Percentiles rank a stretch among this genome's conserved stretches.
These are phyloP conservation scores for Coniochaeta sp. DNA, from an alignment of 2,329 filamentous ascomycete species.

Conservation along the genomic window DNA sequence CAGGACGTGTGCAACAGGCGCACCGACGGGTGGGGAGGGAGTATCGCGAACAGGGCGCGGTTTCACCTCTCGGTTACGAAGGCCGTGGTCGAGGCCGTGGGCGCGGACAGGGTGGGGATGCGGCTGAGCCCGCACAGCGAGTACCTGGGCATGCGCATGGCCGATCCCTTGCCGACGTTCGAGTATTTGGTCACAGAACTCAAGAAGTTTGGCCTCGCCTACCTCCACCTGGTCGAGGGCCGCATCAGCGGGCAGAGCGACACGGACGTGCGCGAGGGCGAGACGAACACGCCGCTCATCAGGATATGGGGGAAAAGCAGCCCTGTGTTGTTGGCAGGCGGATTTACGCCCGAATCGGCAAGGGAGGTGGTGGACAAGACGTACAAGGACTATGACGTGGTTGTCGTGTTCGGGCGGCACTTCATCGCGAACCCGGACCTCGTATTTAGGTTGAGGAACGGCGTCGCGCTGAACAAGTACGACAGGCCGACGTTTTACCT, in stretches of 20 bases:
- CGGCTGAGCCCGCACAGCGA: conserved; percentile 42
- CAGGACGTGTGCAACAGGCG: conserved; percentile 47
- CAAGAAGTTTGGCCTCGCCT: conserved; percentile 41
- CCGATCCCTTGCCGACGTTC: conserved; percentile 46
- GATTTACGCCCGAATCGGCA: conserved; percentile 39
- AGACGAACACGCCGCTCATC: conserved; percentile 19
- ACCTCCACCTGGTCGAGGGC: conserved; percentile 49
- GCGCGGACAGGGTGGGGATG: conserved; percentile 40
- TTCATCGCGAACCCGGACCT: conserved; percentile 44
- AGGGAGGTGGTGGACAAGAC: conserved; percentile 35
- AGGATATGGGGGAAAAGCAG: conserved; percentile 15
- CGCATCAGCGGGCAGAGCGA: conserved; percentile 19
- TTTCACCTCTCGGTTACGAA: conserved; percentile 44
- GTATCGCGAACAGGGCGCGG: conserved; percentile 45
- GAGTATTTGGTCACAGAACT: conserved; percentile 32
- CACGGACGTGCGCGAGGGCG: conserved; percentile 25
- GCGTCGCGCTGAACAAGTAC: conserved; percentile 33
- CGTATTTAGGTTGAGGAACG: conserved; percentile 33
- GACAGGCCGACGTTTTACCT: conserved; percentile 38
- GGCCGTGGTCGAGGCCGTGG: conserved; percentile 43
- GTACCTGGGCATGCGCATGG: conserved; percentile 25
- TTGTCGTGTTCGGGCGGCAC: conserved; percentile 40
- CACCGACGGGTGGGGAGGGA: conserved; percentile 47
- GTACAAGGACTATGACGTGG: conserved; percentile 32
- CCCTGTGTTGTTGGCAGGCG: conserved; percentile 22